These are phyloP conservation scores for Rhizopogon vulgaris DNA, from an alignment of 768 basidiomycete species.

Conservation along the genomic window DNA sequence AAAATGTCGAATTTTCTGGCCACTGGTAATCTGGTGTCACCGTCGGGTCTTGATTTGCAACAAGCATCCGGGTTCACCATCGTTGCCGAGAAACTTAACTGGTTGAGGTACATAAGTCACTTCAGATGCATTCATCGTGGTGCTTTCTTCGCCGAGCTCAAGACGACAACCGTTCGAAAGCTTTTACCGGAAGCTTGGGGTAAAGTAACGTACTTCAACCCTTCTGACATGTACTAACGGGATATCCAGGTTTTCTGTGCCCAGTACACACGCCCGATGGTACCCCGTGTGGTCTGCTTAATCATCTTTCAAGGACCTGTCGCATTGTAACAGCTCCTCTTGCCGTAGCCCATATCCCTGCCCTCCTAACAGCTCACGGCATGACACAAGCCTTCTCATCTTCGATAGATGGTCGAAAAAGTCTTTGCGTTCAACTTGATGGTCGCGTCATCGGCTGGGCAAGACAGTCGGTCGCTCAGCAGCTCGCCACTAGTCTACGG, in stretches of 20 bases:
- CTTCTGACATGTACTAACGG: conserved; percentile 6
- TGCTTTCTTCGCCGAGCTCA: conserved; percentile 97
- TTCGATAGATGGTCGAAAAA: conserved; percentile 74
- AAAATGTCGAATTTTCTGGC: conserved; percentile 93
- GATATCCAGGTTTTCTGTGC: conserved; percentile 77
- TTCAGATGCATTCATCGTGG: conserved; percentile 98
- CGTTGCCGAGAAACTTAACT: conserved; percentile 97
- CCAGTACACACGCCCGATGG: conserved; percentile 99
- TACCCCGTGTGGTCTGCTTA: conserved; percentile 93
- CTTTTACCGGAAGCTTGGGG: conserved; percentile 98
- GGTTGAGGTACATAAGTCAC: conserved; percentile 96
- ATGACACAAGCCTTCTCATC: conserved; percentile 89
- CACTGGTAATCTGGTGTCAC: conserved; percentile 92
- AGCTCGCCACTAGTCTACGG: conserved; percentile 80
- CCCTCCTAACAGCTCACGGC: conserved; percentile 78
- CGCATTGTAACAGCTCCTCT: conserved; percentile 80
- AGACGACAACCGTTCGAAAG: conserved; percentile 96
- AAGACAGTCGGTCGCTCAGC: conserved; percentile 59
- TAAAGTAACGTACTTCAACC: conserved; percentile 26
- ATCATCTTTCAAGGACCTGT: conserved; percentile 92
- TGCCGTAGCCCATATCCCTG: conserved; percentile 70
- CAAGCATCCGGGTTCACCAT: conserved; percentile 99
- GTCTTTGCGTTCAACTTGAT: conserved; percentile 90
- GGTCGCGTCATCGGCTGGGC: conserved; percentile 95
- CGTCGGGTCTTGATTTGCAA: conserved; percentile 92